Base-by-base conservation (phyloP, 2,329 filamentous ascomycete species). In the Trichoderma atrobrunneum region DNA sequence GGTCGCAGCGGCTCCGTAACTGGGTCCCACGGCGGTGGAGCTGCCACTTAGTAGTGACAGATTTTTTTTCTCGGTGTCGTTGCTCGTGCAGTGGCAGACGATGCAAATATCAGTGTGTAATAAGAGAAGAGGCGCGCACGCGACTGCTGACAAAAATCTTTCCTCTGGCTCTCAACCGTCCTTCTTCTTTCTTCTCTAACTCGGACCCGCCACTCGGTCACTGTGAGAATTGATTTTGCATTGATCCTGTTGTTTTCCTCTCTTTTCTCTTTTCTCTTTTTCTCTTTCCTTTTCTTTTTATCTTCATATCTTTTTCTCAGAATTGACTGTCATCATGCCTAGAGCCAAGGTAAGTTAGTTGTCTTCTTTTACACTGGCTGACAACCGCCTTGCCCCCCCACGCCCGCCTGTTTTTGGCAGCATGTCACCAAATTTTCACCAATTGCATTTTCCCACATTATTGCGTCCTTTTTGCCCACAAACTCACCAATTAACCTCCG, bases 321-420 rank as follows among this genome's bases (percentile, higher is more conserved):
- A 57, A 51, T 71, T 67, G 59, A 32, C 18, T 10, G 16, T 21
- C 54, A 62, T 39, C 56, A 77, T 77, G 76, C 74, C 76, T 54
- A 73, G 73, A 73, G 71, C 72, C 72, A 77, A 76, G 74, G 75
- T 75, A 63, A 56, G 71, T 72, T 28, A 51, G 26, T 56, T 24
- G 14, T 43, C 32, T 61, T 54, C 51, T 60, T 72, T n/a, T 72
- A 21, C 36, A 26, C 32, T 69, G n/a, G 48, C 48, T 54, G 48
- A 54, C 48, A 54, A 51, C 43, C 43, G n/a, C 26, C 26, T 32
- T 16, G 30, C 26, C 26, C 43, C 56, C 67, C 57, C 60, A 67
- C 63, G 43, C 54, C 48, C 54, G 10, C 64, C 43, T 51, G 10
- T 34, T 68, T 72, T 48, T 69, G 62, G 34, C 57, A 56, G 60